These are phyloP conservation scores for Colletotrichum horii DNA, from an alignment of 2,329 filamentous ascomycete genomes.

Conservation along the genomic window DNA sequence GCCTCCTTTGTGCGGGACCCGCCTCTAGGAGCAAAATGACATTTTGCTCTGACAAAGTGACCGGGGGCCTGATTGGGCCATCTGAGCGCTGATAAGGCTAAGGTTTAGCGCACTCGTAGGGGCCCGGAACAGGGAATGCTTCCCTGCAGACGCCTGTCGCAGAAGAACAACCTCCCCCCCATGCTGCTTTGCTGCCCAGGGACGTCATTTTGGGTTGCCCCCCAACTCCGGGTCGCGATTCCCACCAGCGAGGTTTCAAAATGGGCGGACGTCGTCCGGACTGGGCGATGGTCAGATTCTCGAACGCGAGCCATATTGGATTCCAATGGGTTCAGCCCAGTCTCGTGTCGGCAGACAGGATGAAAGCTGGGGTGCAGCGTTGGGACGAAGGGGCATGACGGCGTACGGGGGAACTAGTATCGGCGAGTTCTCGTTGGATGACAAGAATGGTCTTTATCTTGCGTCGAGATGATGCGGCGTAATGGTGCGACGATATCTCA, in stretches of 20 bases:
- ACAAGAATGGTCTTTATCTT: background rate
- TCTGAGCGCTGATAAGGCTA: constrained; percentile 20
- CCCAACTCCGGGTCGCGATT: constrained; percentile 3
- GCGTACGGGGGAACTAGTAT: background rate
- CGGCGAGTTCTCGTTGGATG: background rate
- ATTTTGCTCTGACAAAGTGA: constrained; percentile 18
- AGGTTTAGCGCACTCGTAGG: constrained; percentile 1
- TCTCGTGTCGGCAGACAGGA: background rate
- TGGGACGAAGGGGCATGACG: background rate
- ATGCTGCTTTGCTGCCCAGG: background rate
- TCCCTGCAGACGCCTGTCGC: background rate
- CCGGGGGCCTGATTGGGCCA: constrained; percentile 2
- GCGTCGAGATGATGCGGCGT: background rate
- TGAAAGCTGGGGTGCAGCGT: constrained; percentile 1
- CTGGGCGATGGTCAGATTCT: background rate
- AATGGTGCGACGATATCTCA: background rate
- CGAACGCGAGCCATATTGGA: background rate
- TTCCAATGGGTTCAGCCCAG: background rate
- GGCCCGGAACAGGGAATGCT: constrained; percentile 7
- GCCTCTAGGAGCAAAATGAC: constrained; percentile 7
- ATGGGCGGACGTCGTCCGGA: constrained; percentile 2
- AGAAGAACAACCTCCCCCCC: background rate
- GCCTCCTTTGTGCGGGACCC: background rate
- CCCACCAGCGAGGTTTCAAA: constrained; percentile 5
- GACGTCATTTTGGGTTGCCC: constrained; percentile 6